Evolutionary conservation across 202 grass and related monocot species (phyloP).

Genomic region (Panicum virgatum): DNA sequence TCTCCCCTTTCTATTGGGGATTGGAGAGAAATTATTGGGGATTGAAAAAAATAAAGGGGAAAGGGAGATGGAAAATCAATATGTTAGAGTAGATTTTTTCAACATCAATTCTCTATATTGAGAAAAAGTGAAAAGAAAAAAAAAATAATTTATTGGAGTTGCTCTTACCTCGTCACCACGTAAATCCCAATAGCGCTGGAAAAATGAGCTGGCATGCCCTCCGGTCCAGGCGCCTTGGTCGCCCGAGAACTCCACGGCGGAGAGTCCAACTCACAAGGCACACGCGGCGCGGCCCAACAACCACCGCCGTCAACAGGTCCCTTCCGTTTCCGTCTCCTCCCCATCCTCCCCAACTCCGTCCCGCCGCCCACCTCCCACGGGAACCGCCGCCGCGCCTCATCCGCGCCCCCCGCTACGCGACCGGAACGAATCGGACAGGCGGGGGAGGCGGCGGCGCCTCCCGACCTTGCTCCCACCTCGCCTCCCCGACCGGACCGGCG

Average conservation of each 20-base stretch:
- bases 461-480: constrained; percentile 16
- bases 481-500: constrained; percentile 6
- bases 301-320: not conserved
- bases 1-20: no score
- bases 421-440: constrained; percentile 1
- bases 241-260: constrained; percentile 9
- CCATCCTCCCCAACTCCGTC: not conserved
- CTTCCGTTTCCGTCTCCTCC: not conserved
- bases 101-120: no score
- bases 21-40: no score
- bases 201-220: no score
- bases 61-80: no score
- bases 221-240: no score
- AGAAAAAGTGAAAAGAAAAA: no score
- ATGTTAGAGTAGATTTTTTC: no score
- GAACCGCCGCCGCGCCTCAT: not conserved
- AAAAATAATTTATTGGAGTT: no score
- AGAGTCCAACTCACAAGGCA: not conserved
- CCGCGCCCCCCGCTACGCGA: not conserved
- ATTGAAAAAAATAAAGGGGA: no score
- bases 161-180: no score
- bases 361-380: not conserved
- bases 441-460: constrained; percentile 3
- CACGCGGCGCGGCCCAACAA: not conserved
- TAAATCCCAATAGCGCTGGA: no score